Base-by-base conservation (phyloP, 345 rosid species). In the Moricandia moricandioides region DNA sequence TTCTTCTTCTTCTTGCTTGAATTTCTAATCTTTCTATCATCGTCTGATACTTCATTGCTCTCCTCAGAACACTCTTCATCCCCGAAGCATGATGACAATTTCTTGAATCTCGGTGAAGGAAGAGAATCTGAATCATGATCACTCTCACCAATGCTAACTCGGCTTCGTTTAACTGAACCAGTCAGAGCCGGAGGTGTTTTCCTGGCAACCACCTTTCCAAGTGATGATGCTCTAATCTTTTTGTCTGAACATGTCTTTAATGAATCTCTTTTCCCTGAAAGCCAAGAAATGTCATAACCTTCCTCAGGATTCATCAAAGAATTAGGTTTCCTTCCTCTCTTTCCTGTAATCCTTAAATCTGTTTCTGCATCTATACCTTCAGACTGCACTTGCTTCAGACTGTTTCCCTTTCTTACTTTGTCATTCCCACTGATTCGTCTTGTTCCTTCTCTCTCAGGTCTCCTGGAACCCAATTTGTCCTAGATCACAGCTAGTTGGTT, bases 31-130 rank as follows among this genome's bases (percentile, higher is more conserved):
- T 49, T 49, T 16, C 56, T 49, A 1, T 16, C 56, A 49, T 12
- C 62, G 57, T 67, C 80, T 34, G 21, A 24, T 24, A 72, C 71
- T 51, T 64, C 72, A 70, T 45, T 7, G 73, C 74, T 79, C 82
- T 66, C 64, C 29, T 65, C 69, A 29, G 64, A 52, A 2, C 0
- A 21, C 55, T 49, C 55, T 49, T 49, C 55, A 16, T 49, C 55
- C 55, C 55, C 24, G 55, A 49, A 49, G 24, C 55, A 49, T 49
- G 55, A 49, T 49, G 24, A 21, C 10, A 49, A 3, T 6, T 49
- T 49, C 55, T 49, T 49, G 21, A 49, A 7, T 49, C 7, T 49
- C 1, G 55, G 55, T 49, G 55, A 16, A 49, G 55, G 14, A 49
- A 4, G 55, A 68, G 47, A 40, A 40, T 49, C 54, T 47, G 18